Evolutionary conservation across 129 eudicot genomes (phyloP), one percentile per base, ranked within the genome.

Genomic region (Deinandra increscens): DNA sequence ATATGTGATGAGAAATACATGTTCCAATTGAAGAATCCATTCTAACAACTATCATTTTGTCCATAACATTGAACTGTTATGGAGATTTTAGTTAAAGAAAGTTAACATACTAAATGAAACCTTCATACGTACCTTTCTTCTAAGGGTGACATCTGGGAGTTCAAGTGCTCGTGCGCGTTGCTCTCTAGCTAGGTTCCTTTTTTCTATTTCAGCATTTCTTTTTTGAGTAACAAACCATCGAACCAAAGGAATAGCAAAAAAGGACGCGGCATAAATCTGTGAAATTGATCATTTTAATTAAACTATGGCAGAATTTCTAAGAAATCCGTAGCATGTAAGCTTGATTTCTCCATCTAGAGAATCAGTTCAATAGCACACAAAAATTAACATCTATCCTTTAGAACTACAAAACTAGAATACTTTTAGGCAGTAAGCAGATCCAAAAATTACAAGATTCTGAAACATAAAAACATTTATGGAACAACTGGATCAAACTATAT

Each of bases 261-360:
- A 90, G 15, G 99, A 89, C 72, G 87, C 97, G 23, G 99, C 99
- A 75, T 94, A 94, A 36, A 94, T 77, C 99, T 94, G 97, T 70
- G 77, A 73, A 64, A 33, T 70, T 22, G 11, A 68, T 33, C 7
- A 68, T 60, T 51, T 62, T 19, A 66, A 41, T 23, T 41, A 39
- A 54, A 55, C 8, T 26, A 29, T 26, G 13, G 2, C 23, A 55
- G 23, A 31, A 45, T 45, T 14, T 23, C 14, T 29, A 43, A 22
- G 15, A 61, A 37, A 36, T 61, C 46, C 29, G n/a, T 61, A 37
- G 9, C 14, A 61, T 36, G 38, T 9, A 43, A 26, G 31, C 3
- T 26, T 26, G 31, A 26, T 26, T 26, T 26, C 31, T 22, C 15
- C 44, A 33, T 7, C 7, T 61, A 36, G 37, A 61, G 44, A 66